Evolutionary conservation across 495 filamentous ascomycete species (phyloP), one percentile per base, ranked within the genome.

Genomic region (Neurospora sp.): DNA sequence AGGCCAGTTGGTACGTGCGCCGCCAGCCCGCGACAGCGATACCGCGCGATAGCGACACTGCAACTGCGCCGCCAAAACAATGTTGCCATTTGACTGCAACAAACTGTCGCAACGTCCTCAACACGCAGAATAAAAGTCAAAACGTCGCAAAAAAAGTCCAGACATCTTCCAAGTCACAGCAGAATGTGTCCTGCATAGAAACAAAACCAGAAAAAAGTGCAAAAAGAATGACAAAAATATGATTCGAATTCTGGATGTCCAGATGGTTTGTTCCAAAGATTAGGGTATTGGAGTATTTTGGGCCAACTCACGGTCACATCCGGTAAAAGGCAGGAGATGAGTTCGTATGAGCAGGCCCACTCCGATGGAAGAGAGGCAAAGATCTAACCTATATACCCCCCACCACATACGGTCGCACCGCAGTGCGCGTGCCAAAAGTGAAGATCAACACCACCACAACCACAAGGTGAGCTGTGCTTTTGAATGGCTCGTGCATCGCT

Each of bases 241-340:
- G 72, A 79, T 71, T 81, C 73, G 79, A 81, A 81, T 62, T 81
- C 78, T 77, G 76, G 79, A 71, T 70, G 42, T 74, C 78, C 78
- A 79, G 78, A 81, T 41, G 39, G 69, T n/a, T 69, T 76, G 71
- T 81, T 78, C 79, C 79, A 81, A 81, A 81, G 79, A 81, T 81
- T 81, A 62, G 41, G 37, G 71, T 66, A 79, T 76, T 77, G 79
- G 79, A 81, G 79, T 80, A 77, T 81, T 77, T 78, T 71, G 76
- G 74, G 79, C 79, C 79, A 79, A 81, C 79, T 78, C 79, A 81
- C 79, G 79, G 79, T 81, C 79, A 81, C 79, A 81, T 81, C 79
- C 79, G 79, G 79, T 81, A 81, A 81, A 81, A 81, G 79, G 79
- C 79, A 81, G 79, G 79, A 81, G 76, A 81, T 81, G 79, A 81